A percentile compares a stretch with the other conserved stretches of the same genome.
Evolutionary conservation across 352 stramenopile genomes (phyloP).

Genomic region (Globisporangium yorkense): DNA sequence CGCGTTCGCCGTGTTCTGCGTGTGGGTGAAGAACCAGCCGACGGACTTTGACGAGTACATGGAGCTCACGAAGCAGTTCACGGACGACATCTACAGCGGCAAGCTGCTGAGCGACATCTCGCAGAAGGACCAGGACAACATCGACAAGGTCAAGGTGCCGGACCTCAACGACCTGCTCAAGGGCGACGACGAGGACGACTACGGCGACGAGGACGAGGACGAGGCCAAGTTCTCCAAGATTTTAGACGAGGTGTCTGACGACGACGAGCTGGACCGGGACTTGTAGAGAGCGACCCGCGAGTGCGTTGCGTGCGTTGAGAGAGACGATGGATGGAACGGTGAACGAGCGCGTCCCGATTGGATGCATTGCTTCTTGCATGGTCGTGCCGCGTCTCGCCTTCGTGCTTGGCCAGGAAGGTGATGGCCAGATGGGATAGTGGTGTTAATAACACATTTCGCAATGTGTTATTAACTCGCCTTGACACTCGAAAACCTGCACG

Average conservation of each 20-base stretch:
- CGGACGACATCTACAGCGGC: conserved; percentile 98
- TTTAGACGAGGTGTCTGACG: conserved; percentile 61
- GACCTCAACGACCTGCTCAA: conserved; percentile 83
- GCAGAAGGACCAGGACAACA: conserved; percentile 97
- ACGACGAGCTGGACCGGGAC: conserved; percentile 62
- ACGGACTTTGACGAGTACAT: conserved; percentile 99
- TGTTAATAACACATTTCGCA: too few species aligned
- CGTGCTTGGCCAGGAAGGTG: too few species aligned
- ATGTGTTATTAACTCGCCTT: too few species aligned
- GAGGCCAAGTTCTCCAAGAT: conserved; percentile 77
- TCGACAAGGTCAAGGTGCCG: conserved; percentile 93
- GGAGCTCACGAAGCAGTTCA: conserved; percentile 97
- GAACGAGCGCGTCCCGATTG: neutral
- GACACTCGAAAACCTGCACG: too few species aligned
- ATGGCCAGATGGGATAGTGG: too few species aligned
- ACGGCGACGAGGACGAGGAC: conserved; percentile 48
- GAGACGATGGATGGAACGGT: conserved; percentile 2
- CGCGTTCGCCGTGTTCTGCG: conserved; percentile 93
- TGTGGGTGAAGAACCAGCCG: conserved; percentile 98
- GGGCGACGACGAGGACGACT: conserved; percentile 73
- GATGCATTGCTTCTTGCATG: too few species aligned
- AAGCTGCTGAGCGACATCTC: conserved; percentile 98
- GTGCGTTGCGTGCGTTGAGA: neutral
- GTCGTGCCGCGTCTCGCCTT: too few species aligned
- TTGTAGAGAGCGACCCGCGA: conserved; percentile 31